Conservation (phyloP, 495 filamentous ascomycete genomes). For the Penicillium angulare region DNA sequence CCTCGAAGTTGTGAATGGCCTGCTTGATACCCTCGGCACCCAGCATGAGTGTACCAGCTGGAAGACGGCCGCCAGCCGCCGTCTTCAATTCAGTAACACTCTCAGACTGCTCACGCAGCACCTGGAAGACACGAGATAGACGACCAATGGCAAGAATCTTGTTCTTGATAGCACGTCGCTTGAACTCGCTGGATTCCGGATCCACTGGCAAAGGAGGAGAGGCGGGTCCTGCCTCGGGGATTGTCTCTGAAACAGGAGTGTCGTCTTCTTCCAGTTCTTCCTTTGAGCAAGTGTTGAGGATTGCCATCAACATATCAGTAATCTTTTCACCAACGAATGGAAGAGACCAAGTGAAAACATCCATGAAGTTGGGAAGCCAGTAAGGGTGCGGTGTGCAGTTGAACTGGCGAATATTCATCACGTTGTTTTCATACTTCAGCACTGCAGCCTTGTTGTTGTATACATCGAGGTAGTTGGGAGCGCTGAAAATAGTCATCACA, state of each 20-base stretch:
- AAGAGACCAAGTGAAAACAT: conserved; percentile 98
- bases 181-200: conserved; percentile 82
- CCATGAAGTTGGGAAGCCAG: conserved; percentile 99
- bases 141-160: conserved; percentile 98
- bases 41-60: conserved; percentile 94
- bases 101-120: conserved; percentile 95
- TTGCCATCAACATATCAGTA: conserved; percentile 98
- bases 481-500: conserved; percentile 99
- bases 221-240: conserved; percentile 48
- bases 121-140: conserved; percentile 96
- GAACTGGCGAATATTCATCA: conserved; percentile 99
- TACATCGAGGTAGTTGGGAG: conserved; percentile 98
- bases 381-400: conserved; percentile 99
- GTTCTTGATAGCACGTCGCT: conserved; percentile 96
- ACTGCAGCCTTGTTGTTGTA: conserved; percentile 99
- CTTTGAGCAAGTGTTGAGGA: conserved; percentile 96
- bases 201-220: conserved; percentile 73
- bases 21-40: conserved; percentile 98
- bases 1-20: conserved; percentile 95
- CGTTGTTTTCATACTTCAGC: conserved; percentile 98
- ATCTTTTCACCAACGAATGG: conserved; percentile 99
- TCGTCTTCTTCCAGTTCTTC: conserved; percentile 91
- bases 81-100: conserved; percentile 97
- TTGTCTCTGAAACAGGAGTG: conserved; percentile 54
- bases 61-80: conserved; percentile 86